Conservation (phyloP, 2,329 filamentous ascomycete genomes). For the Leptographium wingfieldii region DNA sequence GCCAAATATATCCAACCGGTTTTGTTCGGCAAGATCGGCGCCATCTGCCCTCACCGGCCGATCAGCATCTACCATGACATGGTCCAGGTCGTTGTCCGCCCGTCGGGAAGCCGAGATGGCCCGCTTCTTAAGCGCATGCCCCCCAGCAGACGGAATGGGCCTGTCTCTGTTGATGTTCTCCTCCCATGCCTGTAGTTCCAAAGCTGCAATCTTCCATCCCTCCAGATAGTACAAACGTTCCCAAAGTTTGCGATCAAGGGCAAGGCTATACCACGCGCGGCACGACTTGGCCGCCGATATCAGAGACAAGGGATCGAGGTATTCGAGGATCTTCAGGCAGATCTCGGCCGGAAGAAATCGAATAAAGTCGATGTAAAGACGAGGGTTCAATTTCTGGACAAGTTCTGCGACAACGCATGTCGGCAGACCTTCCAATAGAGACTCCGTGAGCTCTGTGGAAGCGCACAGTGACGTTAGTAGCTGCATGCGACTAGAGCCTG, state of each 20-base stretch:
- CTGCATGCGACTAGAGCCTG: not conserved
- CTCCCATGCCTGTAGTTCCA: slow-evolving; percentile 57
- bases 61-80: slow-evolving; percentile 25
- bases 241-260: slow-evolving; percentile 79
- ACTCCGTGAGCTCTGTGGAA: slow-evolving; percentile 61
- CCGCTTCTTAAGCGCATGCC: slow-evolving; percentile 42
- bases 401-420: slow-evolving; percentile 71
- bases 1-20: not conserved
- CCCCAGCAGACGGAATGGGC: slow-evolving; percentile 30
- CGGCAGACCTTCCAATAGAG: slow-evolving; percentile 63
- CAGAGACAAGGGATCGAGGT: slow-evolving; percentile 69
- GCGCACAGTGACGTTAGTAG: not conserved
- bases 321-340: slow-evolving; percentile 77
- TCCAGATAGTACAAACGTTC: slow-evolving; percentile 69
- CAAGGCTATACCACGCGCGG: slow-evolving; percentile 66
- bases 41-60: slow-evolving; percentile 13
- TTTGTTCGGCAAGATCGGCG: slow-evolving; percentile 12
- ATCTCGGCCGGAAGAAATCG: slow-evolving; percentile 78
- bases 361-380: slow-evolving; percentile 88
- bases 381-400: slow-evolving; percentile 65
- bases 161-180: slow-evolving; percentile 39
- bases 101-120: slow-evolving; percentile 29
- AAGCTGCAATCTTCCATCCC: slow-evolving; percentile 65
- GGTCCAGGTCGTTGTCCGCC: slow-evolving; percentile 16
- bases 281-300: slow-evolving; percentile 70